phyloP scores from a whole-genome alignment of 176 grass and related monocot genomes.

The Neostapfia colusana region DNA sequence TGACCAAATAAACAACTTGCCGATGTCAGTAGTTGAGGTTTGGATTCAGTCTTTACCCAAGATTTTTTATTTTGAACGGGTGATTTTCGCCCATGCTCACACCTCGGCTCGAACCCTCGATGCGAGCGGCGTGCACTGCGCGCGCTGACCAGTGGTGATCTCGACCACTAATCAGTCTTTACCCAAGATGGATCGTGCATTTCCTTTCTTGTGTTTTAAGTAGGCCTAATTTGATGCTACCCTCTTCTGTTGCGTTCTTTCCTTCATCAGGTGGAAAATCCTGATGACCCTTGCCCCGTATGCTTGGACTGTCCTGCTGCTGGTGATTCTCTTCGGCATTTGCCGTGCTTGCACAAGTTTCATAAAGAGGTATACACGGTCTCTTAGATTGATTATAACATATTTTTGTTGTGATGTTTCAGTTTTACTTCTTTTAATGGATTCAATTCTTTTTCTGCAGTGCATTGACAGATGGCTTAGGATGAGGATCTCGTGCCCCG shows the following conservation, averaged over 20 bases:
- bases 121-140: too few relatives aligned
- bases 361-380: constrained; percentile 63
- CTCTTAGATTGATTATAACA: background rate
- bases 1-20: constrained; percentile 71
- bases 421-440: constrained; percentile 7
- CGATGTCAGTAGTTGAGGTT: constrained; percentile 68
- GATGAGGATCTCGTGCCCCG: constrained; percentile 62
- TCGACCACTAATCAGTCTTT: too few relatives aligned
- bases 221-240: background rate
- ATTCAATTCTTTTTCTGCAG: constrained; percentile 45
- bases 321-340: constrained; percentile 60
- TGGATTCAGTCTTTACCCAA: background rate
- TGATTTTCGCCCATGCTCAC: too few relatives aligned
- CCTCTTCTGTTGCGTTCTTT: background rate
- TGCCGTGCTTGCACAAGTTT: constrained; percentile 87
- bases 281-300: constrained; percentile 61
- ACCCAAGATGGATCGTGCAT: constrained; percentile 5
- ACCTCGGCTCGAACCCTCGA: too few relatives aligned
- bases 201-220: constrained; percentile 11
- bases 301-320: constrained; percentile 60
- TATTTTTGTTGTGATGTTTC: background rate
- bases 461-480: constrained; percentile 88
- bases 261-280: constrained; percentile 41
- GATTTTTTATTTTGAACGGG: too few relatives aligned
- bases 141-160: too few relatives aligned